These are phyloP conservation scores for Lactarius akahatsu DNA, from an alignment of 768 basidiomycete genomes.

Conservation along the genomic window DNA sequence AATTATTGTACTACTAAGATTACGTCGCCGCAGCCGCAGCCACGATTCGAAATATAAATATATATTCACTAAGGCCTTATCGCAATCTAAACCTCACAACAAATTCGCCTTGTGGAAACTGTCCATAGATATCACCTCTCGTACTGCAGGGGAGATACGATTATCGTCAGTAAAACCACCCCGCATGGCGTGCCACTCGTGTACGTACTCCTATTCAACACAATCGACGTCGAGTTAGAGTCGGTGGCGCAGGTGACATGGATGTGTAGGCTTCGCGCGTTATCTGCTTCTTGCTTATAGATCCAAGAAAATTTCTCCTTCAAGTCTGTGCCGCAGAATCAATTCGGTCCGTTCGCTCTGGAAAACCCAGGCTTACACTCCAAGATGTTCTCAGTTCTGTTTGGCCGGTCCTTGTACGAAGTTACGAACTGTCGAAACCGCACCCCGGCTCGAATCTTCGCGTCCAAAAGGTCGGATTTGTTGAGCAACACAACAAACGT, in stretches of 20 bases:
- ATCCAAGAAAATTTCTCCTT: slow-evolving; percentile 50
- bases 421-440: slow-evolving; percentile 56
- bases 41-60: not conserved
- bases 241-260: slow-evolving; percentile 62
- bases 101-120: slow-evolving; percentile 31
- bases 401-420: slow-evolving; percentile 51
- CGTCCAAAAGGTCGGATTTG: slow-evolving; percentile 59
- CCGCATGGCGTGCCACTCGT: not conserved
- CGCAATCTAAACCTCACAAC: slow-evolving; percentile 23
- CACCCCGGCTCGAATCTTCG: slow-evolving; percentile 52
- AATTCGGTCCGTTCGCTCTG: not conserved
- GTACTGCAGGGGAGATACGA: slow-evolving; percentile 27
- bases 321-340: slow-evolving; percentile 42
- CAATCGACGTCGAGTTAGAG: slow-evolving; percentile 45
- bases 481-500: slow-evolving; percentile 63
- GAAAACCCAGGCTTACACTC: slow-evolving; percentile 45
- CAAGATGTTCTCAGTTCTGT: slow-evolving; percentile 50
- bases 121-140: slow-evolving; percentile 32
- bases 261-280: slow-evolving; percentile 48
- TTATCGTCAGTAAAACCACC: slow-evolving; percentile 7
- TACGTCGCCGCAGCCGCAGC: slow-evolving; percentile 1
- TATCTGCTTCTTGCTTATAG: slow-evolving; percentile 50
- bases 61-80: slow-evolving; percentile 3
- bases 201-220: slow-evolving; percentile 49
- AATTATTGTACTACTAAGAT: not conserved